These are phyloP conservation scores for Microsporum audouinii DNA, from an alignment of 2,329 filamentous ascomycete species.

Conservation along the genomic window DNA sequence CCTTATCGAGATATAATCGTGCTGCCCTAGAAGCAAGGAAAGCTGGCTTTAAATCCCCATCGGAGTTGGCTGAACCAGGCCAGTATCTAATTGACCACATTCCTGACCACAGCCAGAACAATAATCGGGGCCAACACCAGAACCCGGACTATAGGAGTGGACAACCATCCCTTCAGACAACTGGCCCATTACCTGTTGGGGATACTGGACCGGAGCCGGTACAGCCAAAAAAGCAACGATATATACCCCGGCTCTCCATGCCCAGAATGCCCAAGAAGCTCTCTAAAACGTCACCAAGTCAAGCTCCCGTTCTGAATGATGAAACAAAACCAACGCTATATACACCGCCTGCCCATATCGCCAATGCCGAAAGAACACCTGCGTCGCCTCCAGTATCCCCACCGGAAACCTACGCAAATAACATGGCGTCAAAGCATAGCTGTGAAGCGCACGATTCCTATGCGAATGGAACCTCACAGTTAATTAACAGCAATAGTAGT, in stretches of 20 bases:
- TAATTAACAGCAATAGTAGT: not conserved
- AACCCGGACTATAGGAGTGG: not conserved
- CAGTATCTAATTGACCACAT: not conserved
- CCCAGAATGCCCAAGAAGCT: not conserved
- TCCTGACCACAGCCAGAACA: not conserved
- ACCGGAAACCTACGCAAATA: not conserved
- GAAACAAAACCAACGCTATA: not conserved
- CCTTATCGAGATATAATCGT: slow-evolving; percentile 73
- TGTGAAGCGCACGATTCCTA: not conserved
- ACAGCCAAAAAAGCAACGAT: not conserved
- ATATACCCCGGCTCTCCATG: not conserved
- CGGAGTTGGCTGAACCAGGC: not conserved
- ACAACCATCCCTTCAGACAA: not conserved
- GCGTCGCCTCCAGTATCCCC: not conserved
- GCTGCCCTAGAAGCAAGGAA: slow-evolving; percentile 51
- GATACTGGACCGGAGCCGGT: not conserved
- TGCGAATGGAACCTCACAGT: not conserved
- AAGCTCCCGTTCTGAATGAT: not conserved
- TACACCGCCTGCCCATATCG: not conserved
- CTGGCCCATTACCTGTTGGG: not conserved
- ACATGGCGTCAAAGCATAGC: not conserved
- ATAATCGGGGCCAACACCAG: not conserved
- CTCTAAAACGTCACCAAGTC: not conserved
- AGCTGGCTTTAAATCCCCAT: not conserved
- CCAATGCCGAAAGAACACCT: not conserved